phyloP scores from a whole-genome alignment of 208 protist genomes.

The Trypanosoma lewisi region DNA sequence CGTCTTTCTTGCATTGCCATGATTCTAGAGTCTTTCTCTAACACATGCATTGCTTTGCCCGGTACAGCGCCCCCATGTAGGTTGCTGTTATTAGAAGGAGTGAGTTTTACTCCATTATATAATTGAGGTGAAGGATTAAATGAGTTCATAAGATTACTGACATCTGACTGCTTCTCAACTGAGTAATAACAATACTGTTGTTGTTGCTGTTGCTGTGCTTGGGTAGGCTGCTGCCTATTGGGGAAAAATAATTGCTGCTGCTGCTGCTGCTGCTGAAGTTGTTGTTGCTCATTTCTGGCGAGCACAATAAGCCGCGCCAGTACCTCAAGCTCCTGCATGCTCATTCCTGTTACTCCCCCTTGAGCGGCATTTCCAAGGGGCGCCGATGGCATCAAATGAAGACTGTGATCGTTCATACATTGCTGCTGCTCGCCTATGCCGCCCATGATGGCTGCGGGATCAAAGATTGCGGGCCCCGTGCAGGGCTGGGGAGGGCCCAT shows the following conservation, averaged over 20 bases:
- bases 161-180: neutral
- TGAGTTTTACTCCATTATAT: neutral
- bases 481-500: conserved; percentile 1
- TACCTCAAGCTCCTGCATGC: conserved; percentile 18
- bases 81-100: neutral
- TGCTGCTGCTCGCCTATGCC: conserved; percentile 11
- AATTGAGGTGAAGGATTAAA: neutral
- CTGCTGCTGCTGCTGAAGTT: conserved; percentile 14
- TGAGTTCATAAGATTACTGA: neutral
- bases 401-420: conserved; percentile 1
- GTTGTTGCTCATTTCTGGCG: conserved; percentile 10
- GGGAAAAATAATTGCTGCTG: conserved; percentile 7
- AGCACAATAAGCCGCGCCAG: conserved; percentile 17
- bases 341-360: conserved; percentile 7
- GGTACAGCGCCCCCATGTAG: neutral
- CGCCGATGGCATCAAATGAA: neutral
- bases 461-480: neutral
- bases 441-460: neutral
- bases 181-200: conserved; percentile 6
- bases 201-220: neutral
- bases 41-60: neutral
- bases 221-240: neutral
- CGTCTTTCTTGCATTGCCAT: neutral
- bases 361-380: neutral
- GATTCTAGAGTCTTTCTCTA: neutral